phyloP scores from a whole-genome alignment of 2,329 filamentous ascomycete genomes.

The Trichophyton rubrum region DNA sequence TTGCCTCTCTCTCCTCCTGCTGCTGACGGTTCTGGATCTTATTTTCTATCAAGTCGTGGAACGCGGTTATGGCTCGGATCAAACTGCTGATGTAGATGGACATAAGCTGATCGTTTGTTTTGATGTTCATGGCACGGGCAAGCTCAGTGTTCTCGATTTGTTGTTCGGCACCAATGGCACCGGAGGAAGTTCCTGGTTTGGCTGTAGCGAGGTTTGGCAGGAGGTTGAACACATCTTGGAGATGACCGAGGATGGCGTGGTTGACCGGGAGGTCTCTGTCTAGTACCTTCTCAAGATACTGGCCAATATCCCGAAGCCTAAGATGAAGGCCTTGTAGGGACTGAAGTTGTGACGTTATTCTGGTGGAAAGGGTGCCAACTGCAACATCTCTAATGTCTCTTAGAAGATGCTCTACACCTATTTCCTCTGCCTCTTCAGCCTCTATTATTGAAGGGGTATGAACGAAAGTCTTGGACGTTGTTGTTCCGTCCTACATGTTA shows the following conservation, averaged over 20 bases:
- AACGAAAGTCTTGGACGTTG: slow-evolving; percentile 92
- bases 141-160: slow-evolving; percentile 64
- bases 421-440: slow-evolving; percentile 97
- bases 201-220: slow-evolving; percentile 90
- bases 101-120: slow-evolving; percentile 99
- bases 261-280: slow-evolving; percentile 89
- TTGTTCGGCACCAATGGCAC: slow-evolving; percentile 47
- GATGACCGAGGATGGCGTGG: slow-evolving; percentile 89
- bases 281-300: slow-evolving; percentile 91
- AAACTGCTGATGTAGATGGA: slow-evolving; percentile 93
- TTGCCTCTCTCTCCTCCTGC: slow-evolving; percentile 82
- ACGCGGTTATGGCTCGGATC: slow-evolving; percentile 94
- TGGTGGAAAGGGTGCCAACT: slow-evolving; percentile 87
- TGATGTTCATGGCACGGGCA: slow-evolving; percentile 92
- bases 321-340: slow-evolving; percentile 93
- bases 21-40: slow-evolving; percentile 99
- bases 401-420: slow-evolving; percentile 93
- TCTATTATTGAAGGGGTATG: slow-evolving; percentile 98
- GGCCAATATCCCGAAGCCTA: slow-evolving; percentile 84
- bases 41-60: slow-evolving; percentile 98
- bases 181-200: slow-evolving; percentile 40
- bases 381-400: slow-evolving; percentile 97
- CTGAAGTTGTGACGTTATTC: slow-evolving; percentile 94
- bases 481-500: slow-evolving; percentile 69
- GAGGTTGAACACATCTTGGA: slow-evolving; percentile 99